Base-by-base conservation (phyloP, 768 basidiomycete genomes). In the Rhodosporidiobolus sp. region DNA sequence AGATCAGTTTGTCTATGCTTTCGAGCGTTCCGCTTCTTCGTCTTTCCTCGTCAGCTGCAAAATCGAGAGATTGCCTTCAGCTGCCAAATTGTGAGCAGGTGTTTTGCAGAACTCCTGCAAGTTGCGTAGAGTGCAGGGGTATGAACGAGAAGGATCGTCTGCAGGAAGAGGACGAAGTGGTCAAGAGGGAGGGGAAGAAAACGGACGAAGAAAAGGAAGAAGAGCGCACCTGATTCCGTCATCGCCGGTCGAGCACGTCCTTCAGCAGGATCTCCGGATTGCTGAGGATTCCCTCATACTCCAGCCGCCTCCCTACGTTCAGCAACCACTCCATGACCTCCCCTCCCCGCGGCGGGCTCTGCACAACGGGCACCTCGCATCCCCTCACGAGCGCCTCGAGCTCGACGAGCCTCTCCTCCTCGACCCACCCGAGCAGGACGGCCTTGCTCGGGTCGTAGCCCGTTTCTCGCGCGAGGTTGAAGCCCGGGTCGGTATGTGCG, bases 371-470 rank as follows among this genome's bases (percentile, higher is more conserved):
- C n/a, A 65, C 63, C 24, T 56, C 53, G 14, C 63, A 69, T 9
- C 54, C 34, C 63, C 55, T 46, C 19, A 75, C 69, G 34, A 75
- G 34, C 11, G 6, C 20, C 43, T 75, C 69, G 35, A 75, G 63
- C 24, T 67, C 70, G 12, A 14, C 48, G 10, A 75, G 49, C 10
- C 61, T 52, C 45, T 75, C 74, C 66, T 75, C 69, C 55, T 71
- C 74, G 43, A 75, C 69, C 74, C 74, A 75, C 17, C 74, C 74
- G 22, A 75, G 63, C 38, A 68, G 57, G 35, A 75, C 55, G 24
- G 74, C 74, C 30, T 64, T 65, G 30, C 7, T 4, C 19, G 69
- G 19, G 35, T 75, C 74, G 66, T 71, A 71, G 14, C 62, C 53
- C 32, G 59, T 35, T 38, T 75, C 74, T 7, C 74, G 65, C 1